phyloP scores from a whole-genome alignment of 805 yeast genomes.

The Nakazawaea ambrosiae region DNA sequence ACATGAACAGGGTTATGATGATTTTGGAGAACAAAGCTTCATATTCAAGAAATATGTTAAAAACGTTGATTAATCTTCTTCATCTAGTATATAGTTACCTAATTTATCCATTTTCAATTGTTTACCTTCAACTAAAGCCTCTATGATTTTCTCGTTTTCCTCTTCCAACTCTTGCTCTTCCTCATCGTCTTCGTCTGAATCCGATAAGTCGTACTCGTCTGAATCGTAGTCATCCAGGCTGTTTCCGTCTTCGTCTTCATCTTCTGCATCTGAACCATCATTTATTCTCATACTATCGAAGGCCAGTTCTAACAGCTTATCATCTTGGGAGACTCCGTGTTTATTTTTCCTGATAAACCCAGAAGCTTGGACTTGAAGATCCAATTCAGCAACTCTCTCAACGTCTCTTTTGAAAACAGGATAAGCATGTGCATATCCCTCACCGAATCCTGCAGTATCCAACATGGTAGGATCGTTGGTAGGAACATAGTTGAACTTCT shows the following conservation, averaged over 20 bases:
- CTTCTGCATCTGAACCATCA: conserved; percentile 24
- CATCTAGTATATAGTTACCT: conserved; percentile 65
- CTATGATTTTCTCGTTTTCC: conserved; percentile 50
- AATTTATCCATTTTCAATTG: conserved; percentile 74
- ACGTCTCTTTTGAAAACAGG: conserved; percentile 81
- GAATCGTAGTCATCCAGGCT: conserved; percentile 25
- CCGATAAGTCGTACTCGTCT: conserved; percentile 13
- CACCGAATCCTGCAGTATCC: conserved; percentile 76
- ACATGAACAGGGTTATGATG: conserved; percentile 68
- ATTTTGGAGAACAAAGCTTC: conserved; percentile 70
- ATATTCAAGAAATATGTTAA: conserved; percentile 33
- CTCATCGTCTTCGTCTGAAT: conserved; percentile 13
- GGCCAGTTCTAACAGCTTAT: conserved; percentile 69
- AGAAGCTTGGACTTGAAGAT: conserved; percentile 85
- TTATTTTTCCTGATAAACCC: conserved; percentile 53
- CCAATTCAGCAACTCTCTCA: conserved; percentile 59
- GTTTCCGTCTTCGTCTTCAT: conserved; percentile 23
- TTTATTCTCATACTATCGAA: conserved; percentile 54
- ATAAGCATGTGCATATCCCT: conserved; percentile 66
- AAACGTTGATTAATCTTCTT: too few species aligned
- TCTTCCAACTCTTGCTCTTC: conserved; percentile 27
- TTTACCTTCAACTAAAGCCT: conserved; percentile 59
- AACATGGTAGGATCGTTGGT: conserved; percentile 59
- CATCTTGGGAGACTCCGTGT: conserved; percentile 39
- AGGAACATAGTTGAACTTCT: conserved; percentile 72